These are phyloP conservation scores for Pyricularia grisea DNA, from an alignment of 2,329 filamentous ascomycete species.

Conservation along the genomic window DNA sequence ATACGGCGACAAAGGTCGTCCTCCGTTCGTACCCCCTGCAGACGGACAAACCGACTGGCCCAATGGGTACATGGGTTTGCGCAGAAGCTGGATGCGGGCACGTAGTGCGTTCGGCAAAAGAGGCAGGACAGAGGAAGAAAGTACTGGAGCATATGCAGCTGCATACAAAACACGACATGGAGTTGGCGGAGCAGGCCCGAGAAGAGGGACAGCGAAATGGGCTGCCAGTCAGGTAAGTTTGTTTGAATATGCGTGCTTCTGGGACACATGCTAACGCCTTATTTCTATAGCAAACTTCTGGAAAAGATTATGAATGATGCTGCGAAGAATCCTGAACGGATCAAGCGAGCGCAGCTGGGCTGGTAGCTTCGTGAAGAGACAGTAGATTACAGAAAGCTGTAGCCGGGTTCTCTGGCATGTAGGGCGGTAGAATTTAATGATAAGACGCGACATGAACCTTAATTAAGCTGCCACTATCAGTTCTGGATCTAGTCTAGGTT, in stretches of 20 bases:
- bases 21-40: slow-evolving; percentile 41
- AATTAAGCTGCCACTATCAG: no score
- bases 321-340: slow-evolving; percentile 1
- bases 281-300: background rate
- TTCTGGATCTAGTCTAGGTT: no score
- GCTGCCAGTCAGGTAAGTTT: slow-evolving; percentile 1
- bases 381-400: background rate
- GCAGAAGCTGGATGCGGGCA: slow-evolving; percentile 54
- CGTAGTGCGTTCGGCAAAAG: slow-evolving; percentile 46
- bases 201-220: slow-evolving; percentile 1
- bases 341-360: background rate
- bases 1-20: slow-evolving; percentile 21
- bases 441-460: no score
- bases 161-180: background rate
- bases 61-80: slow-evolving; percentile 58
- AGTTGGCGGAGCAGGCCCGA: background rate
- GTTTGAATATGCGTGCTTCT: no score
- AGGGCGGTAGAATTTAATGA: no score
- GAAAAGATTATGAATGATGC: slow-evolving; percentile 4
- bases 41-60: slow-evolving; percentile 38
- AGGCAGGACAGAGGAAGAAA: background rate
- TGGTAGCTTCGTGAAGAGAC: background rate
- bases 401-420: background rate
- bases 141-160: background rate
- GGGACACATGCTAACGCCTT: background rate